phyloP scores from a whole-genome alignment of 1,284 basidiomycete genomes.

The Ustilago lituana region DNA sequence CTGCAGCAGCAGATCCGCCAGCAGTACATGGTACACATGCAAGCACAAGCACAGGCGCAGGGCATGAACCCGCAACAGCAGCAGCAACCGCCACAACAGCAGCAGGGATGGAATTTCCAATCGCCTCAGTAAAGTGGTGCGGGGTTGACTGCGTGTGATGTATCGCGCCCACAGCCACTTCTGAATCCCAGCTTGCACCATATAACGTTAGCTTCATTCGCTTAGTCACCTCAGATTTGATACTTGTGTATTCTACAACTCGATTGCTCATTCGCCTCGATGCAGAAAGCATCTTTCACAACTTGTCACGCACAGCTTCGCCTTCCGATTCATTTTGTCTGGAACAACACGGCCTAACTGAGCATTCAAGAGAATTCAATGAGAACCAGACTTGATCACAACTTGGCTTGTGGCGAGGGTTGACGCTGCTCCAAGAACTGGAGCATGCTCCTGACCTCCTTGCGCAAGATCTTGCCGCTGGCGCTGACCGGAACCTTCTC shows the following conservation, averaged over 20 bases:
- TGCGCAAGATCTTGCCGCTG: constrained; percentile 47
- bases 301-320: too few relatives aligned
- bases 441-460: constrained; percentile 25
- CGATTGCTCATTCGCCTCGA: too few relatives aligned
- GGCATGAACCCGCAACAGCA: constrained; percentile 15
- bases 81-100: constrained; percentile 14
- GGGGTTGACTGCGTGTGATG: too few relatives aligned
- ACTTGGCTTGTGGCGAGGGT: constrained; percentile 12
- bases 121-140: constrained; percentile 16
- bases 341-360: too few relatives aligned
- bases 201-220: too few relatives aligned
- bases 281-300: too few relatives aligned
- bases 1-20: constrained; percentile 48
- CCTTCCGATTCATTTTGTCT: too few relatives aligned
- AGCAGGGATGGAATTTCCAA: constrained; percentile 35
- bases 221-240: too few relatives aligned
- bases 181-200: too few relatives aligned
- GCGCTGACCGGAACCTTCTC: constrained; percentile 43
- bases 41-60: constrained; percentile 29
- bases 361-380: too few relatives aligned
- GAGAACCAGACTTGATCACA: constrained; percentile 1
- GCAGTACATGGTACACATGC: constrained; percentile 47
- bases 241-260: not conserved
- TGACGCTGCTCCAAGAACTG: constrained; percentile 8
- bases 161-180: too few relatives aligned